Evolutionary conservation across 2,329 filamentous ascomycete species (phyloP), one percentile per base, ranked within the genome.

Genomic region (Aureobasidium sp.): DNA sequence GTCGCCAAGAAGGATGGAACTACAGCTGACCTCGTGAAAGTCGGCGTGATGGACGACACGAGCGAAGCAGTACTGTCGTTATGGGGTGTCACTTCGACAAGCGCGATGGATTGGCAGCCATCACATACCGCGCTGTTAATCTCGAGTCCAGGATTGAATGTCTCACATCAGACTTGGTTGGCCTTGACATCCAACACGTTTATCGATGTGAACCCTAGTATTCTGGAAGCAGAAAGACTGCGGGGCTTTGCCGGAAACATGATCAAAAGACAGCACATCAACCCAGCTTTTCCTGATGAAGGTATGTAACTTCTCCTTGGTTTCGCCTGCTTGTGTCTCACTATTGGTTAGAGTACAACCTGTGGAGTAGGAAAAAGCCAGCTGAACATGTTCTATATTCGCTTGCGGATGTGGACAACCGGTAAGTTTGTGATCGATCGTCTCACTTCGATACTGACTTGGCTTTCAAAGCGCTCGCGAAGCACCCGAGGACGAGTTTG

Each of bases 21-120:
- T 3, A 70, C 73, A n/a, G 73, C 75, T 0, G 75, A 81, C 34
- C 73, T 82, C 14, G 68, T 80, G 29, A 80, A 81, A 49, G 70
- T 86, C 4, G 72, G 75, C 5, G 71, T 86, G 11, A 84, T 84
- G 66, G 84, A 87, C 68, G 78, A 86, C 66, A 85, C 83, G 0
- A 77, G 77, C 1, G 78, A 79, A 63, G 79, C 78, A 5, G 73
- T 75, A 1, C 71, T 86, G n/a, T 82, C 78, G 17, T 72, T 86
- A 5, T 86, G 83, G 79, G 78, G 78, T 39, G 75, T 78, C n/a
- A 72, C 80, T 49, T 76, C 79, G 15, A 36, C 45, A 9, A 60
- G 45, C 20, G 75, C 77, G 2, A 71, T 74, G 6, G 60, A 68
- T 1, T 83, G 82, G 78, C 64, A 69, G 5, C 76, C 81, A 3